Evolutionary conservation across 1,139 yeast genomes (phyloP), one percentile per base, ranked within the genome.

Genomic region (Arxiozyma telluris): DNA sequence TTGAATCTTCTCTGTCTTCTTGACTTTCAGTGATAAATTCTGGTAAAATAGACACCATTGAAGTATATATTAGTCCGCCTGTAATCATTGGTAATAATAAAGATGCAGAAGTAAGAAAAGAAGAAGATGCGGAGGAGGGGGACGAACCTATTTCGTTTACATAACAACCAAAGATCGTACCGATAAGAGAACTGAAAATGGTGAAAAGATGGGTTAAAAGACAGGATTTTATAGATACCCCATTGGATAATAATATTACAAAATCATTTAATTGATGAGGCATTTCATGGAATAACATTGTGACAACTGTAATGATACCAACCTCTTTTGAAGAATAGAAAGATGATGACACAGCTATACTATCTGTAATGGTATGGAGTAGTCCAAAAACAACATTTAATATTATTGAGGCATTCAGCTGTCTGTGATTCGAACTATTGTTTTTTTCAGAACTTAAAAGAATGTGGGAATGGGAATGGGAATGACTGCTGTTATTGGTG

Each of bases 201-300:
- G 87, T 81, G 43, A 82, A 64, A 54, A 82, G 73, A 67, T 84
- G 89, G 0, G 85, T 80, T 52, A 74, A 75, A 74, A 83, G 74
- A 6, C 87, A 87, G 56, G 80, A 79, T 65, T 77, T 67, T 65
- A 81, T 80, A 39, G 84, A 72, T 59, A 81, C 78, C 0, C 89
- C 89, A 25, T 83, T 83, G 60, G 82, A 82, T 54, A 83, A 73
- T 56, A 83, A 69, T 42, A 84, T 70, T 0, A 88, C 88, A 68
- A 82, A 83, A 63, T 84, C 91, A 51, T 89, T 88, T 54, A 84
- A 77, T 62, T 83, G 87, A 64, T 84, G 90, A 11, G 91, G 91
- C 50, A 84, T 78, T 66, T 84, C 90, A 65, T 84, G 91, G 69
- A 82, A 77, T 59, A 83, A 76, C 42, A 84, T 82, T 1, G 88